A percentile compares a stretch with the other conserved stretches of the same genome.
These are phyloP conservation scores for Kandelia obovata DNA, from an alignment of 345 rosid species.

Conservation along the genomic window DNA sequence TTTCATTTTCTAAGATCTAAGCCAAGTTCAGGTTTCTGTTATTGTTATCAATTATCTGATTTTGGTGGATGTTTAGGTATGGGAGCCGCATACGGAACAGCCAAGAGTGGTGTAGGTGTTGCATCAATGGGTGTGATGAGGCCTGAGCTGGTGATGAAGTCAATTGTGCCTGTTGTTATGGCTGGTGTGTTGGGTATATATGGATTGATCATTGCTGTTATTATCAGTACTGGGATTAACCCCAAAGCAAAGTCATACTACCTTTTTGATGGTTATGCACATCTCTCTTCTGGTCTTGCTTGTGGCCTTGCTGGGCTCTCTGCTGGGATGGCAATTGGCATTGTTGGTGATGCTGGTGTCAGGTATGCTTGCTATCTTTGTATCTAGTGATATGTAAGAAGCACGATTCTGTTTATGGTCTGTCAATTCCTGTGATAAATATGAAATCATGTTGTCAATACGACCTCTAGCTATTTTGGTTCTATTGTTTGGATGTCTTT, in stretches of 20 bases:
- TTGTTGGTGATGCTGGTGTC: slow-evolving; percentile 96
- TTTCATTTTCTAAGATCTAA: not conserved
- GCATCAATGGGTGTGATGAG: slow-evolving; percentile 98
- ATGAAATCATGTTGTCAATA: not conserved
- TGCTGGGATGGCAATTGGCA: slow-evolving; percentile 98
- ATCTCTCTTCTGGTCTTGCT: slow-evolving; percentile 92
- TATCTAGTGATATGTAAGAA: not conserved
- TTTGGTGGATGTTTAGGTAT: slow-evolving; percentile 45
- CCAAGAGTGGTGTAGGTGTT: slow-evolving; percentile 94
- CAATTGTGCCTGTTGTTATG: slow-evolving; percentile 96
- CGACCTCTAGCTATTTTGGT: not conserved
- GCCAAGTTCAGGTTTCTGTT: no score
- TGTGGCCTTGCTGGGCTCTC: slow-evolving; percentile 97
- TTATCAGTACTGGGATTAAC: slow-evolving; percentile 88
- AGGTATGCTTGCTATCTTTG: slow-evolving; percentile 40
- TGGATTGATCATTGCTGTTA: slow-evolving; percentile 89
- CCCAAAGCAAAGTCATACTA: slow-evolving; percentile 91
- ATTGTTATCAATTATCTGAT: no score
- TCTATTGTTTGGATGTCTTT: no score
- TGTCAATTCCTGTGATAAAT: not conserved
- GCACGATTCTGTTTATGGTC: not conserved
- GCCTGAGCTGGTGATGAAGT: slow-evolving; percentile 94
- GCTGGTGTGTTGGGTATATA: slow-evolving; percentile 98
- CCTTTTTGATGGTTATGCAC: slow-evolving; percentile 91
- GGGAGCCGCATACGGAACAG: slow-evolving; percentile 98